These are phyloP conservation scores for Fusarium avenaceum DNA, from an alignment of 2,329 filamentous ascomycete species.

Conservation along the genomic window DNA sequence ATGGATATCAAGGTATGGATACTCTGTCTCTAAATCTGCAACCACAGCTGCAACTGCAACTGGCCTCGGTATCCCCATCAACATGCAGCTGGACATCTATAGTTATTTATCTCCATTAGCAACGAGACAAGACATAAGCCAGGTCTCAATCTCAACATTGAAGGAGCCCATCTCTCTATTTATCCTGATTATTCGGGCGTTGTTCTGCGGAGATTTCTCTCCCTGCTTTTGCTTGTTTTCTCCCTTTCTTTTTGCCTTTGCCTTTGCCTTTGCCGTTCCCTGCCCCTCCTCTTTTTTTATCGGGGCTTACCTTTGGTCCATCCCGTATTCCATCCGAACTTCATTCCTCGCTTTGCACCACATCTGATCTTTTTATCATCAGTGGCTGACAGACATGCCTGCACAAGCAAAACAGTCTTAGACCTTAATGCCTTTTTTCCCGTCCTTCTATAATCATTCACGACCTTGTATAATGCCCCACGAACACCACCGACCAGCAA, in stretches of 20 bases:
- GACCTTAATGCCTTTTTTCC: slow-evolving; percentile 49
- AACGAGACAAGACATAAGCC: slow-evolving; percentile 34
- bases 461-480: slow-evolving; percentile 49
- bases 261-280: slow-evolving; percentile 27
- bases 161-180: slow-evolving; percentile 8
- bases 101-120: slow-evolving; percentile 35
- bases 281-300: slow-evolving; percentile 48
- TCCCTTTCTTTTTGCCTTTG: slow-evolving; percentile 29
- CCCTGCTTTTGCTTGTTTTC: slow-evolving; percentile 31
- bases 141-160: slow-evolving; percentile 25
- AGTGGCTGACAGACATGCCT: slow-evolving; percentile 42
- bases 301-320: slow-evolving; percentile 40
- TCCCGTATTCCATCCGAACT: slow-evolving; percentile 42
- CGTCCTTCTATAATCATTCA: slow-evolving; percentile 46
- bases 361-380: slow-evolving; percentile 33
- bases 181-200: slow-evolving; percentile 22
- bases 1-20: slow-evolving; percentile 29
- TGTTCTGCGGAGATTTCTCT: slow-evolving; percentile 28
- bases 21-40: slow-evolving; percentile 9
- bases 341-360: slow-evolving; percentile 45
- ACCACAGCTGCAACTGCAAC: slow-evolving; percentile 2
- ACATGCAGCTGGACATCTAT: slow-evolving; percentile 25
- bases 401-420: slow-evolving; percentile 43
- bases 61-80: slow-evolving; percentile 37
- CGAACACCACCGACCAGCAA: slow-evolving; percentile 43